Conservation (phyloP, 2,329 filamentous ascomycete species). For the Pseudodiploospora longispora region DNA sequence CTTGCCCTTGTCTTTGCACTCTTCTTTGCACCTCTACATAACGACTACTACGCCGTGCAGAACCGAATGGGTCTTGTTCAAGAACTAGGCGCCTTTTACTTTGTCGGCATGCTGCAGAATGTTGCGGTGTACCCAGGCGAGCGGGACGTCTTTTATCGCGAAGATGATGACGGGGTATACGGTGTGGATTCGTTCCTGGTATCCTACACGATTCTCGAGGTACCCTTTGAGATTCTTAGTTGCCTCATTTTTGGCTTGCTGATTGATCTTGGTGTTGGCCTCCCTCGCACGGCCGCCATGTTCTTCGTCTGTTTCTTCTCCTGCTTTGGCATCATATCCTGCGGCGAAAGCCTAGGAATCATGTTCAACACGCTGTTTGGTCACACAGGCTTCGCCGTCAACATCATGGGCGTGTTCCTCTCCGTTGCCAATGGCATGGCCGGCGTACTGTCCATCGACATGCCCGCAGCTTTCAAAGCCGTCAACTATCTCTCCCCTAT, state of each 20-base stretch:
- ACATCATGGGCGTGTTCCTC: constrained; percentile 61
- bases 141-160: constrained; percentile 68
- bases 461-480: constrained; percentile 56
- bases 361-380: constrained; percentile 70
- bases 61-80: constrained; percentile 67
- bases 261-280: constrained; percentile 54
- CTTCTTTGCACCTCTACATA: constrained; percentile 64
- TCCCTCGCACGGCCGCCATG: constrained; percentile 54
- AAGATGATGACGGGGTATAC: constrained; percentile 67
- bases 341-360: constrained; percentile 69
- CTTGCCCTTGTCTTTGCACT: constrained; percentile 54
- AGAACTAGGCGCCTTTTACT: constrained; percentile 63
- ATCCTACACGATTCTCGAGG: constrained; percentile 61
- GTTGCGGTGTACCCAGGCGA: constrained; percentile 66
- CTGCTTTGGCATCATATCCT: constrained; percentile 65
- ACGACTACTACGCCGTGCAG: constrained; percentile 63
- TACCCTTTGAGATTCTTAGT: constrained; percentile 62
- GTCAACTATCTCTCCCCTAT: constrained; percentile 67
- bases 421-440: constrained; percentile 64
- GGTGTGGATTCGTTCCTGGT: constrained; percentile 62
- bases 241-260: constrained; percentile 59
- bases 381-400: constrained; percentile 70
- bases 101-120: constrained; percentile 73
- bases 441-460: constrained; percentile 61
- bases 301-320: constrained; percentile 62